phyloP scores from a whole-genome alignment of 2,329 filamentous ascomycete species.

The Lachnellula subtilissima region DNA sequence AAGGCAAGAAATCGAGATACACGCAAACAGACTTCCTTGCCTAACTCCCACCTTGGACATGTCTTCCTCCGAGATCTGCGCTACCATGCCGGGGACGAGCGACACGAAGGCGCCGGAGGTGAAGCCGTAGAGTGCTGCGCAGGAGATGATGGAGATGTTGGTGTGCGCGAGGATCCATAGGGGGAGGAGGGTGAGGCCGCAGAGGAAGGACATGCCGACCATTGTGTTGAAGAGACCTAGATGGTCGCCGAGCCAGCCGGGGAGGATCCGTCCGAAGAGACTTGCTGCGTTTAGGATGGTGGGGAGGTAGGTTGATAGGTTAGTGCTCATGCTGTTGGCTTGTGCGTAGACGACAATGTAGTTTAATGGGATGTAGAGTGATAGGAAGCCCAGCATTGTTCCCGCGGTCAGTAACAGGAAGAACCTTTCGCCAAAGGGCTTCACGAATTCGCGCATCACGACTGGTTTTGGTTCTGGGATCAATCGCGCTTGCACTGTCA shows the following conservation, averaged over 20 bases:
- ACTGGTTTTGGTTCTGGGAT: no score
- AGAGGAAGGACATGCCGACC: constrained; percentile 40
- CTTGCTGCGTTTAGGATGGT: constrained; percentile 29
- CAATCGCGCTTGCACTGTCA: no score
- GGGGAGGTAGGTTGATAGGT: no score
- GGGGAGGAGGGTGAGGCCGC: constrained; percentile 42
- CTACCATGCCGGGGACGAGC: no score
- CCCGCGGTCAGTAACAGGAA: no score
- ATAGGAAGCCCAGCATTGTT: no score
- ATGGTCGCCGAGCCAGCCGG: constrained; percentile 47
- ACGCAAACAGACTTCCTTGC: not conserved
- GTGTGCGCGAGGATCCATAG: constrained; percentile 46
- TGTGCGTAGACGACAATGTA: no score
- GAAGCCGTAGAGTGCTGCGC: constrained; percentile 63
- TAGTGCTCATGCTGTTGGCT: no score
- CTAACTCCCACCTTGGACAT: constrained; percentile 48
- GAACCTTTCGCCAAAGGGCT: no score
- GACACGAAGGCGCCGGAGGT: constrained; percentile 57
- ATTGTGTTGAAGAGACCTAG: constrained; percentile 49
- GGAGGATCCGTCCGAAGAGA: constrained; percentile 49
- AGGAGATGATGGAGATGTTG: constrained; percentile 52
- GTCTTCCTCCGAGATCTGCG: constrained; percentile 26
- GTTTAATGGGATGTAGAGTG: no score
- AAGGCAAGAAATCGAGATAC: not conserved
- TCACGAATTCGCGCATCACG: no score